These are phyloP conservation scores for Pichia sp. DNA, from an alignment of 1,139 yeast species.

Conservation along the genomic window DNA sequence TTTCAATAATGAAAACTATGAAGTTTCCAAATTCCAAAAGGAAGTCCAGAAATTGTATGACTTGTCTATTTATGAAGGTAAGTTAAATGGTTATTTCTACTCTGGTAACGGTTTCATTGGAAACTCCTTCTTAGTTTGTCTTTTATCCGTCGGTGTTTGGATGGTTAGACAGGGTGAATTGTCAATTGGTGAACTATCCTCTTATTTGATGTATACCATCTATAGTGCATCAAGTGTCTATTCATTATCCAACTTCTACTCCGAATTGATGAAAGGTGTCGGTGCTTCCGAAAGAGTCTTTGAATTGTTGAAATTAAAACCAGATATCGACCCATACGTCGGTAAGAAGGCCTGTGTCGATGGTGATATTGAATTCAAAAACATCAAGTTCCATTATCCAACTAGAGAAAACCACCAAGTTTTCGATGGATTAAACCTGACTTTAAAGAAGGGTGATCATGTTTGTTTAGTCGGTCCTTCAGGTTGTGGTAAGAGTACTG, in stretches of 20 bases:
- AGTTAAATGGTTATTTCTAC: conserved; percentile 49
- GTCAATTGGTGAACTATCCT: conserved; percentile 54
- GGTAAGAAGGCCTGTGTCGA: conserved; percentile 37
- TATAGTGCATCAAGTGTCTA: conserved; percentile 60
- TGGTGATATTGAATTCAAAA: conserved; percentile 62
- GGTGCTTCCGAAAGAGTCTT: conserved; percentile 61
- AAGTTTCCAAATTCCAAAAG: conserved; percentile 35
- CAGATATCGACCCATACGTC: conserved; percentile 43
- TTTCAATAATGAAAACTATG: conserved; percentile 48
- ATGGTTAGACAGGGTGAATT: conserved; percentile 50
- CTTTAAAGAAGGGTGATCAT: conserved; percentile 78
- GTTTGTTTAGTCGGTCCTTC: conserved; percentile 96
- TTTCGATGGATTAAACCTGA: conserved; percentile 61
- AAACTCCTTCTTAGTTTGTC: conserved; percentile 46
- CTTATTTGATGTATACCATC: conserved; percentile 60
- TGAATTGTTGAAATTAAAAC: conserved; percentile 49
- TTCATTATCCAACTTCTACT: conserved; percentile 56
- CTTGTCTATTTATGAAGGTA: conserved; percentile 50
- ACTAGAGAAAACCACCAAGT: conserved; percentile 76
- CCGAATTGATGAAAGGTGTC: conserved; percentile 61
- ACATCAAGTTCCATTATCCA: conserved; percentile 80
- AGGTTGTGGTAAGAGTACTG: conserved; percentile 95
- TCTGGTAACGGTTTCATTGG: conserved; percentile 55
- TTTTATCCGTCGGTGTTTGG: conserved; percentile 51
- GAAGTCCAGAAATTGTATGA: conserved; percentile 48